phyloP scores from a whole-genome alignment of 2,329 filamentous ascomycete species.

The Colletotrichum truncatum region DNA sequence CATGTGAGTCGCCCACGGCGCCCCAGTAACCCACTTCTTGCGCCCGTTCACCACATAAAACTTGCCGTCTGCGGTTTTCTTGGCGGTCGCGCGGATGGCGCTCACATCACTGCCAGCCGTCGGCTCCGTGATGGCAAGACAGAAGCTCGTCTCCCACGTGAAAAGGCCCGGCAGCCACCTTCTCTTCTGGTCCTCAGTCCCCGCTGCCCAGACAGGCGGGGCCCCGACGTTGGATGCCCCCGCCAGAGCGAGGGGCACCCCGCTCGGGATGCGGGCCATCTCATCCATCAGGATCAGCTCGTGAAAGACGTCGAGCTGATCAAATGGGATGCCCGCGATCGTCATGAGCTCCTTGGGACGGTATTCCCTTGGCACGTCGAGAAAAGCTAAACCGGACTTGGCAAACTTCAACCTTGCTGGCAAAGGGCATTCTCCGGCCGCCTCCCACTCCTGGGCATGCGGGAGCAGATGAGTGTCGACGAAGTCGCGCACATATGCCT shows the following conservation, averaged over 20 bases:
- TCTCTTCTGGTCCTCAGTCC: conserved; percentile 65
- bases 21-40: conserved; percentile 76
- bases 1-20: conserved; percentile 67
- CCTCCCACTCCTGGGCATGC: conserved; percentile 71
- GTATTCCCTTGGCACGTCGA: conserved; percentile 47
- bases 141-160: conserved; percentile 67
- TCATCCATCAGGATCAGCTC: conserved; percentile 65
- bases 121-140: conserved; percentile 72
- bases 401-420: conserved; percentile 47
- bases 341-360: conserved; percentile 37
- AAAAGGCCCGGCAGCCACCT: conserved; percentile 69
- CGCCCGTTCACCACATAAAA: conserved; percentile 71
- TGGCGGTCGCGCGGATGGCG: conserved; percentile 68
- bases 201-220: conserved; percentile 71
- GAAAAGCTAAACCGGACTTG: conserved; percentile 48
- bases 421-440: conserved; percentile 59
- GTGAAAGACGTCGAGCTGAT: conserved; percentile 66
- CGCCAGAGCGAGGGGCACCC: conserved; percentile 65
- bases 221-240: conserved; percentile 70
- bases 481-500: conserved; percentile 65
- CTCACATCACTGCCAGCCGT: conserved; percentile 66
- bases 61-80: conserved; percentile 50
- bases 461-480: conserved; percentile 67
- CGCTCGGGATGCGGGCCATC: conserved; percentile 61
- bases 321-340: conserved; percentile 49